These are phyloP conservation scores for Lachnellula arida DNA, from an alignment of 2,329 filamentous ascomycete species.

Conservation along the genomic window DNA sequence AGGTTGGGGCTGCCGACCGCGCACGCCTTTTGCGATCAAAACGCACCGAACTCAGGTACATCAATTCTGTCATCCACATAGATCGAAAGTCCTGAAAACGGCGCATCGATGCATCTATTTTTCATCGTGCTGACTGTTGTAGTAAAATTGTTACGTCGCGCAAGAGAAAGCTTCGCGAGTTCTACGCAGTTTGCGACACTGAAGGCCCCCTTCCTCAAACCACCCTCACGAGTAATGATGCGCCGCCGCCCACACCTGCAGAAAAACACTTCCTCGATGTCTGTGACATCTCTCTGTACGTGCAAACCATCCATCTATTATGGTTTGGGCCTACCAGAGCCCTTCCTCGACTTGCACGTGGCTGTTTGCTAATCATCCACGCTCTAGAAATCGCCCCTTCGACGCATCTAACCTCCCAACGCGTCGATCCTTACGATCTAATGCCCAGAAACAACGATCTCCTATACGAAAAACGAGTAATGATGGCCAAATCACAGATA, in stretches of 20 bases:
- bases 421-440: conserved; percentile 42
- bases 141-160: conserved; percentile 75
- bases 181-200: conserved; percentile 74
- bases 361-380: conserved; percentile 23
- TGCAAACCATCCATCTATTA: conserved; percentile 27
- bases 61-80: conserved; percentile 20
- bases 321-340: conserved; percentile 12
- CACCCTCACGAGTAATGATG: conserved; percentile 53
- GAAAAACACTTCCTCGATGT: conserved; percentile 54
- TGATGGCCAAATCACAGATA: conserved; percentile 16
- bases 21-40: conserved; percentile 62
- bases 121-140: conserved; percentile 29
- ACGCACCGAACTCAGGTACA: conserved; percentile 58
- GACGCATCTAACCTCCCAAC: conserved; percentile 50
- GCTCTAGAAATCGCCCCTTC: conserved; percentile 42
- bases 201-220: conserved; percentile 54
- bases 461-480: conserved; percentile 22
- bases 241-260: conserved; percentile 45
- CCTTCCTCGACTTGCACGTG: conserved; percentile 16
- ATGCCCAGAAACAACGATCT: conserved; percentile 37
- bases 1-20: conserved; percentile 63
- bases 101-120: conserved; percentile 23
- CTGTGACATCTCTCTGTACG: conserved; percentile 57
- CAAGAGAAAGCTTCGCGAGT: conserved; percentile 85
- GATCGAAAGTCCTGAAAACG: conserved; percentile 21